Conservation (phyloP, 164 flowering plant genomes). For the Cinnamomum chago region DNA sequence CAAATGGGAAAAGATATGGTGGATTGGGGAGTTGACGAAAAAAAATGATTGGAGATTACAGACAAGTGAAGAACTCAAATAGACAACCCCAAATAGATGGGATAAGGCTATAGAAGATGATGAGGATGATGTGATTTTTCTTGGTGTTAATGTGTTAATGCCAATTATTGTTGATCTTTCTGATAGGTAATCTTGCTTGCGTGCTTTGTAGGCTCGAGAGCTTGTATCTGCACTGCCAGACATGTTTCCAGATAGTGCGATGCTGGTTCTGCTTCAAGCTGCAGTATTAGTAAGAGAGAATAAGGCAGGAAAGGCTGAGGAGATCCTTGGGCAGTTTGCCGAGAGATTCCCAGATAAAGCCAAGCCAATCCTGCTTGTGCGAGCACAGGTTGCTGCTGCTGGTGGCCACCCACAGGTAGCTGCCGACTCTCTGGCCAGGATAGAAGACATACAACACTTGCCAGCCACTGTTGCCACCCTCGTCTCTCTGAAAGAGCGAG, state of each 20-base stretch:
- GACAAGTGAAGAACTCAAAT: no score
- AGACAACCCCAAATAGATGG: no score
- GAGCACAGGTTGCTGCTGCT: conserved; percentile 90
- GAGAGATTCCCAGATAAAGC: conserved; percentile 61
- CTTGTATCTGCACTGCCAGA: conserved; percentile 55
- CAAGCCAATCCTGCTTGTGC: conserved; percentile 55
- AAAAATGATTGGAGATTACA: no score
- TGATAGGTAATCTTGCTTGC: background rate
- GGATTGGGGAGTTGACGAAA: no score
- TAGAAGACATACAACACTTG: conserved; percentile 87
- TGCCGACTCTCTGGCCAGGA: conserved; percentile 67
- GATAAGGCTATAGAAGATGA: no score
- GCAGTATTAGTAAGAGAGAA: conserved; percentile 82
- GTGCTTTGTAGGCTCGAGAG: conserved; percentile 67
- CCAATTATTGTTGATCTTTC: background rate
- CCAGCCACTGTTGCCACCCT: conserved; percentile 93
- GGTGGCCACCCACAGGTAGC: conserved; percentile 75
- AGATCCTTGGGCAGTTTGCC: conserved; percentile 58
- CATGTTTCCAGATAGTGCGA: conserved; percentile 63
- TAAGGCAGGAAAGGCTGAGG: conserved; percentile 83
- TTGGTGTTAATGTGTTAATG: background rate
- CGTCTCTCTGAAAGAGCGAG: conserved; percentile 78
- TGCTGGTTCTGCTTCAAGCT: conserved; percentile 77
- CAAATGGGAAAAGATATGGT: no score
- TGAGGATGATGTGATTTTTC: no score